Conservation (phyloP, 1,284 basidiomycete species). For the Coriolopsis trogii region DNA sequence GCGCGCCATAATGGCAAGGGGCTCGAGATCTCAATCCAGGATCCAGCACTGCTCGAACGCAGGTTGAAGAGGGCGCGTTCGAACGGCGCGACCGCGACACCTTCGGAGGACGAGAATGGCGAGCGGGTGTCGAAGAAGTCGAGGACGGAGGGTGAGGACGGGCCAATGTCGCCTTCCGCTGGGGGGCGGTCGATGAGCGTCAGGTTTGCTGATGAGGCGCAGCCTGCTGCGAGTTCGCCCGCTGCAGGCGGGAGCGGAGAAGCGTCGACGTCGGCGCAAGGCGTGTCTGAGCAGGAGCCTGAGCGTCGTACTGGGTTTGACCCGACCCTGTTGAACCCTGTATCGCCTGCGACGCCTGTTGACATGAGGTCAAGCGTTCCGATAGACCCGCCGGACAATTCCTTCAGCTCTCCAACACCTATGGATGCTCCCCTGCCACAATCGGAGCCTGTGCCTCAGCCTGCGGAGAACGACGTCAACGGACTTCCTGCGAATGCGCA, state of each 20-base stretch:
- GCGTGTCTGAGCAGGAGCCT: constrained; percentile 5
- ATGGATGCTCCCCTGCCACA: background rate
- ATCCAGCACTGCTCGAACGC: constrained; percentile 72
- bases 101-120: constrained; percentile 53
- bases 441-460: background rate
- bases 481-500: constrained; percentile 9
- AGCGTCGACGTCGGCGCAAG: constrained; percentile 18
- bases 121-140: constrained; percentile 59
- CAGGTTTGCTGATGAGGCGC: constrained; percentile 25
- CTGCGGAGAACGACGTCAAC: background rate
- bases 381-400: constrained; percentile 21
- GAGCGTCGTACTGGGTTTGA: constrained; percentile 48
- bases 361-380: constrained; percentile 7
- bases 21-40: constrained; percentile 70
- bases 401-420: constrained; percentile 9
- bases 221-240: constrained; percentile 1
- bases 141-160: constrained; percentile 46
- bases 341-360: constrained; percentile 23
- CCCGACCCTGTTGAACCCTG: constrained; percentile 59
- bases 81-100: constrained; percentile 57
- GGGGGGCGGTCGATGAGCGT: constrained; percentile 21
- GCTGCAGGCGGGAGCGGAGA: background rate
- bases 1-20: constrained; percentile 72
- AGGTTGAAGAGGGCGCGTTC: constrained; percentile 71
- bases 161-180: constrained; percentile 19